Conservation (phyloP, 352 stramenopile genomes). For the Globisporangium orthogonon region DNA sequence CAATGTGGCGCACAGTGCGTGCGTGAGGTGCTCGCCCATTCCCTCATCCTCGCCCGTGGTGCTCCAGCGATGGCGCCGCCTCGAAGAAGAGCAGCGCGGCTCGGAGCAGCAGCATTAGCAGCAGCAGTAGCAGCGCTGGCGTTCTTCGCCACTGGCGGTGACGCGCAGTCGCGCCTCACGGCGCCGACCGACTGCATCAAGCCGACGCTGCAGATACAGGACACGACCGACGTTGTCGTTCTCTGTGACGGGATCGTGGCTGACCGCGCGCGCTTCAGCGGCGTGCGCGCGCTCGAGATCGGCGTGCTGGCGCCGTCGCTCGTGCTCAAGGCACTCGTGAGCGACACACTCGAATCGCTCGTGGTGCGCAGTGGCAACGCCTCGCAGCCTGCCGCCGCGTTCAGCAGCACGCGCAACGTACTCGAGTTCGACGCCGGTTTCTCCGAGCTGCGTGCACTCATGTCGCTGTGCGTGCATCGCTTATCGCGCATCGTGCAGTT, state of each 20-base stretch:
- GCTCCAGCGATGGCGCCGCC: neutral
- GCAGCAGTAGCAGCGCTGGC: neutral
- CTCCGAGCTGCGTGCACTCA: conserved; percentile 12
- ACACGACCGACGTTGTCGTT: conserved; percentile 10
- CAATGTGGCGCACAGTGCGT: too few species aligned
- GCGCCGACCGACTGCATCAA: conserved; percentile 8
- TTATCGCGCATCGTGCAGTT: neutral
- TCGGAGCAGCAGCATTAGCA: neutral
- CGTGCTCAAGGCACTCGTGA: conserved; percentile 13
- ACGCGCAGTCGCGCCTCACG: conserved; percentile 11
- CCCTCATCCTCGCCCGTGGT: neutral
- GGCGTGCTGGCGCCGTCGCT: conserved; percentile 7
- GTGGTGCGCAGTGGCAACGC: conserved; percentile 14
- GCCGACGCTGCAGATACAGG: conserved; percentile 10
- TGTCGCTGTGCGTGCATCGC: conserved; percentile 6
- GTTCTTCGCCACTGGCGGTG: neutral
- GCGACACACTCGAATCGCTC: conserved; percentile 10
- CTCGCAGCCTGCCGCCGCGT: neutral
- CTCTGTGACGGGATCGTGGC: conserved; percentile 2
- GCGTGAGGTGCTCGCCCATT: too few species aligned
- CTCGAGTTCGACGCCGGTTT: conserved; percentile 15
- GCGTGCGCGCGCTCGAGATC: conserved; percentile 9
- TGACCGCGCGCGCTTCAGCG: conserved; percentile 5
- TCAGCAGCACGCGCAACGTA: neutral
- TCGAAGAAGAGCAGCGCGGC: neutral